Evolutionary conservation across 1,139 yeast genomes (phyloP), one percentile per base, ranked within the genome.

Genomic region (Suhomyces kunorum): DNA sequence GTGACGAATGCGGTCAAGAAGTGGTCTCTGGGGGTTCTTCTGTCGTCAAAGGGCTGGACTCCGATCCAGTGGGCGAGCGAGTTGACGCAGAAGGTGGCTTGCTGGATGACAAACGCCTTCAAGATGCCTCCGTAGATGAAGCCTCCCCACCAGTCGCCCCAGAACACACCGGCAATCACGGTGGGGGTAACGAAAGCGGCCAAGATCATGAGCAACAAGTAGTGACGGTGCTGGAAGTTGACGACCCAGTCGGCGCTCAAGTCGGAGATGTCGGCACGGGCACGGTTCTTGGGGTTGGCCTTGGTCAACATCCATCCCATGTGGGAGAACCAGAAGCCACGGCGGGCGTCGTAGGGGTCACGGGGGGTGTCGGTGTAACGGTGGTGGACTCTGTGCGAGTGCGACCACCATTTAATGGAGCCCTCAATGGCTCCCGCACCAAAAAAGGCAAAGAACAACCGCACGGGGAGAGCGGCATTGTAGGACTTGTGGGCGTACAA

Each of bases 11-110:
- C 98, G 46, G 98, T 92, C 51, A 92, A 65, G 56, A 83, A 81
- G 68, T 92, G 97, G 68, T 92, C 98, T 68, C 98, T 81, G 51
- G 98, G 98, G 28, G 98, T 87, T 74, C 96, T 84, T 65, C 90
- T 83, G 70, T 92, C 98, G 63, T 92, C 98, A 58, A 92, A 92
- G 31, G 98, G 98, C 71, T 92, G 98, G 51, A 79, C 83, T 63
- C 98, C 98, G 57, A 94, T 84, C 95, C 96, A 90, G 71, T 92
- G 98, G 38, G 98, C 98, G 60, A 92, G 79, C 9, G 98, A 92
- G 74, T 92, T 92, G 61, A 92, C 97, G 69, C 98, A 92, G 80
- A 92, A 92, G 28, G 98, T 92, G 30, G 96, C 97, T 71, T 92
- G 98, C 74, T 92, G 98, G 50, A 90, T 92, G 55, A 80, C 71